These are phyloP conservation scores for Ophiostoma triangulosporum DNA, from an alignment of 2,329 filamentous ascomycete genomes.

Conservation along the genomic window DNA sequence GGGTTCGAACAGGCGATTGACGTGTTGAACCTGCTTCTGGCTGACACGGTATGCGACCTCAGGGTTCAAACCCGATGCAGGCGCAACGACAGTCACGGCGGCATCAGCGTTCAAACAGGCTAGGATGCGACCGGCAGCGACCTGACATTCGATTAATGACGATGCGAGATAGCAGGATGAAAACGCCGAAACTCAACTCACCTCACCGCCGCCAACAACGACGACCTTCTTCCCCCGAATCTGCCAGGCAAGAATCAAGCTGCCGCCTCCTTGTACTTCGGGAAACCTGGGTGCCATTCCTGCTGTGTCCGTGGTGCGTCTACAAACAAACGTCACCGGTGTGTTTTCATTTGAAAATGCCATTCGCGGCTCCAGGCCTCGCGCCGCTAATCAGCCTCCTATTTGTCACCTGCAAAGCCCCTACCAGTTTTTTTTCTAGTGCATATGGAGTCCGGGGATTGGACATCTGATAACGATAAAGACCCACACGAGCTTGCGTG, in stretches of 20 bases:
- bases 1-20: slow-evolving; percentile 74
- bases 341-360: background rate
- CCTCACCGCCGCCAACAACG: slow-evolving; percentile 92
- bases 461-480: slow-evolving; percentile 7
- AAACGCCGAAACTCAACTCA: slow-evolving; percentile 30
- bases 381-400: background rate
- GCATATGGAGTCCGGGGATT: background rate
- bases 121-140: slow-evolving; percentile 86
- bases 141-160: too few relatives aligned
- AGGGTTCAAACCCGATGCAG: slow-evolving; percentile 64
- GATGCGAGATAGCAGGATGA: background rate
- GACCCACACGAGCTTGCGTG: background rate
- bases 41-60: slow-evolving; percentile 77
- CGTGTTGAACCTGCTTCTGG: slow-evolving; percentile 60
- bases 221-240: slow-evolving; percentile 76
- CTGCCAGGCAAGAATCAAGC: slow-evolving; percentile 92
- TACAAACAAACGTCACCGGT: background rate
- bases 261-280: slow-evolving; percentile 76
- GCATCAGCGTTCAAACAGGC: slow-evolving; percentile 93
- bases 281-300: slow-evolving; percentile 43
- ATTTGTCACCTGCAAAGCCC: background rate
- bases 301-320: background rate
- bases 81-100: slow-evolving; percentile 73
- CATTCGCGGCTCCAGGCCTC: background rate
- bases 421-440: background rate